Conservation (phyloP, 345 rosid genomes). For the Melaleuca quinquenervia region DNA sequence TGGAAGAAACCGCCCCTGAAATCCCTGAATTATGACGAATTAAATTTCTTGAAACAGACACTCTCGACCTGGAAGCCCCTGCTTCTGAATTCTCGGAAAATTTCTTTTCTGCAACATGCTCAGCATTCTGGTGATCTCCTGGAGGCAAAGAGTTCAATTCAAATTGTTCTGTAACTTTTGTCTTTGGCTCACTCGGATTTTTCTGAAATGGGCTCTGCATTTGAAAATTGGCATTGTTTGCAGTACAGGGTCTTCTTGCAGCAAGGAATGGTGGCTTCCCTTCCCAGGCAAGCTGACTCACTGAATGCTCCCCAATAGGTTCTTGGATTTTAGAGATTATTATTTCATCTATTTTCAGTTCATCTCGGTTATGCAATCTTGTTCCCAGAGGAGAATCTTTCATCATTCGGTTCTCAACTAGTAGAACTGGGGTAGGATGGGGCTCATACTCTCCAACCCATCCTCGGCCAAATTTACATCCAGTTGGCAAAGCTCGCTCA, state of each 20-base stretch:
- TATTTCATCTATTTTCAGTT: neutral
- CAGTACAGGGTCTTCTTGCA: neutral
- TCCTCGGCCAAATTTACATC: conserved; percentile 70
- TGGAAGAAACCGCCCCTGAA: conserved; percentile 7
- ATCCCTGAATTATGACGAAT: neutral
- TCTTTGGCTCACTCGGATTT: neutral
- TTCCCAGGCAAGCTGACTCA: neutral
- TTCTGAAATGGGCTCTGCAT: neutral
- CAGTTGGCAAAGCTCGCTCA: conserved; percentile 60
- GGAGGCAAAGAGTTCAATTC: conserved; percentile 71
- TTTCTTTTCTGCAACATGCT: conserved; percentile 25
- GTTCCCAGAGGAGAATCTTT: conserved; percentile 27
- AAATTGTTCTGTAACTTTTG: conserved; percentile 2
- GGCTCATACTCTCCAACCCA: conserved; percentile 95
- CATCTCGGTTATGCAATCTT: conserved; percentile 1
- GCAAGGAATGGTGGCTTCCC: neutral
- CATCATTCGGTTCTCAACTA: conserved; percentile 28
- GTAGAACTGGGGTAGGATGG: conserved; percentile 63
- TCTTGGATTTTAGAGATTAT: neutral
- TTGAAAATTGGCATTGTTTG: neutral
- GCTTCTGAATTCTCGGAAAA: conserved; percentile 24
- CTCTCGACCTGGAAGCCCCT: conserved; percentile 2
- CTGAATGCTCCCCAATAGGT: neutral
- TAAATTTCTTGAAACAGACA: neutral
- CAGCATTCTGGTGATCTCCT: conserved; percentile 27